Base-by-base conservation (phyloP, 2,329 filamentous ascomycete species). In the Cytospora chrysosperma region DNA sequence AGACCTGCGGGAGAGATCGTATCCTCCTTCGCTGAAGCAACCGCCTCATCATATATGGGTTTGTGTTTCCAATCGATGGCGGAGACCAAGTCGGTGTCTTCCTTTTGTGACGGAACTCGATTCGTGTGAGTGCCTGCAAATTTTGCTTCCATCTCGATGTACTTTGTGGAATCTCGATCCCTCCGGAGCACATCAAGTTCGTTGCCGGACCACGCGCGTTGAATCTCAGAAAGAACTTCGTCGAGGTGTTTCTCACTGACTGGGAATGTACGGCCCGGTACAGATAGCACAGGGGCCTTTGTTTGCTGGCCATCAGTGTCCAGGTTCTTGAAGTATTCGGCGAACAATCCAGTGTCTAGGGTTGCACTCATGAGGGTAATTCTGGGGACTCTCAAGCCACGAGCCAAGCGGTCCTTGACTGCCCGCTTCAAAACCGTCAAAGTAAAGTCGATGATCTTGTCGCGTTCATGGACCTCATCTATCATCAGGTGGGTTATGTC, bases 401-500 rank as follows among this genome's bases (percentile, higher is more conserved):
- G 56, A n/a, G 60, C 60, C 13, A 27, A 43, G 52, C 63, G 63
- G n/a, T 28, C 52, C 15, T 60, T 28, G 32, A 65, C 51, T 24
- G 52, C 59, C 19, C 47, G 34, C 30, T 65, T 65, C 15, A 65
- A 32, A 26, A 59, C 51, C 32, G 51, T 59, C 17, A 65, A 30
- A 34, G 59, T 56, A 27, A 63, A 65, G 52, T 65, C 63, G 15
- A 63, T 56, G 34, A 54, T 52, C 21, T 53, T 59, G 21, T 63
- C 56, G 19, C 63, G 50, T 28, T 65, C 63, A 30, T 65, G 63
- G 24, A 82, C 79, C 69, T 84, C 82, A 66, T 84, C 81, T 62
- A 84, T 76, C 49, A 84, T 68, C 21, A 84, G 70, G 67, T 84
- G 80, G 4, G 80, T 80, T 32, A 77, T 69, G 1, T 71, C 72